A percentile compares a stretch with the other conserved stretches of the same genome.
Conservation (phyloP, 1,139 yeast genomes). For the Taiozyma sp. region DNA sequence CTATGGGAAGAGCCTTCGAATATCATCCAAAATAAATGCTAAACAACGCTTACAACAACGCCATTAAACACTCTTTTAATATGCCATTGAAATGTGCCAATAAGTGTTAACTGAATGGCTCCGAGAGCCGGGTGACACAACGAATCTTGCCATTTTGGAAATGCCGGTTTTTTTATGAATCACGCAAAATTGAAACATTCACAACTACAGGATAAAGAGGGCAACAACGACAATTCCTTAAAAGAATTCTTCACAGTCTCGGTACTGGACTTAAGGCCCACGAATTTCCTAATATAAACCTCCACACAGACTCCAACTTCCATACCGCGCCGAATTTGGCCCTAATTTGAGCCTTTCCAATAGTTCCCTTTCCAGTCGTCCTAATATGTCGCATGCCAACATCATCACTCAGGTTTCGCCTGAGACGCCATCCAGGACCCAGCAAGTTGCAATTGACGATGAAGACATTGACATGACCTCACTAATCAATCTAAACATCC, state of each 20-base stretch:
- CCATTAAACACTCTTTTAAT: not conserved
- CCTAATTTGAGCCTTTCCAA: not conserved
- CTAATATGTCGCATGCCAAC: slow-evolving; percentile 21
- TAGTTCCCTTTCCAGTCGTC: not conserved
- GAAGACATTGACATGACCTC: slow-evolving; percentile 47
- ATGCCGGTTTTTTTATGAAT: not conserved
- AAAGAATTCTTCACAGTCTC: not conserved
- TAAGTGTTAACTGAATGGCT: not conserved
- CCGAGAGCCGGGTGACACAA: not conserved
- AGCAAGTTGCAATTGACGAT: slow-evolving; percentile 19
- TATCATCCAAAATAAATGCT: not conserved
- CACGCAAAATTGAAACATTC: not conserved
- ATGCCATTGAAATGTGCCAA: not conserved
- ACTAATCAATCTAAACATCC: slow-evolving; percentile 55
- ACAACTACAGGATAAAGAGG: not conserved
- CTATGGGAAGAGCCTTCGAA: not conserved
- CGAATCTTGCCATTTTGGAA: not conserved
- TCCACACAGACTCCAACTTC: not conserved
- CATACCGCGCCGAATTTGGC: not conserved
- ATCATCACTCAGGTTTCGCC: slow-evolving; percentile 64
- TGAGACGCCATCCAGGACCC: slow-evolving; percentile 28
- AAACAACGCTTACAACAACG: not conserved
- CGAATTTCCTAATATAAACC: not conserved
- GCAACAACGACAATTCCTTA: not conserved
- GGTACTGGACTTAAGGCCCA: not conserved